These are phyloP conservation scores for Spinacia oleracea DNA, from an alignment of 179 eudicot genomes.

Conservation along the genomic window DNA sequence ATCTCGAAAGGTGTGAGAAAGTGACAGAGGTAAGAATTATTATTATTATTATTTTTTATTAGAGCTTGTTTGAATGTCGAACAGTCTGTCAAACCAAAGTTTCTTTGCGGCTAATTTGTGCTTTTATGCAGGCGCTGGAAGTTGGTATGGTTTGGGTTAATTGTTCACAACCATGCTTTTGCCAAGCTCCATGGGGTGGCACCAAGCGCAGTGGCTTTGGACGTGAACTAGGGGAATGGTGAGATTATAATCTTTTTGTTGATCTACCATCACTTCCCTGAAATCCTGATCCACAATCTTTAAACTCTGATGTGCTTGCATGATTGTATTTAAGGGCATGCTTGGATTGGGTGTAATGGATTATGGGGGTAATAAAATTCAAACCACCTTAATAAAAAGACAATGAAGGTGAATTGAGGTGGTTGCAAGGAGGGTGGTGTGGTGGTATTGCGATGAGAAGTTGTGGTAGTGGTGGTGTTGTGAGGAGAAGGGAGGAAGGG, in stretches of 20 bases:
- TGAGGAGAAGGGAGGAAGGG: too few species aligned
- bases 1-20: conserved; percentile 88
- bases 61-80: neutral
- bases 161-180: conserved; percentile 99
- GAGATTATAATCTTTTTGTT: conserved; percentile 16
- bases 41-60: neutral
- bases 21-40: conserved; percentile 66
- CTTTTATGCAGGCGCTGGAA: conserved; percentile 52
- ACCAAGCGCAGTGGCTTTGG: conserved; percentile 97
- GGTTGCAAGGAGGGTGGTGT: too few species aligned
- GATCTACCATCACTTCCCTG: neutral
- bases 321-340: too few species aligned
- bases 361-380: too few species aligned
- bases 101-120: neutral
- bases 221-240: conserved; percentile 99
- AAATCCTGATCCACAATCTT: neutral
- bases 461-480: too few species aligned
- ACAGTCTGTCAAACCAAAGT: neutral
- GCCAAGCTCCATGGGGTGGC: conserved; percentile 99
- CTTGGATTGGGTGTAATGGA: too few species aligned
- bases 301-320: neutral
- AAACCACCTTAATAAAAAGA: too few species aligned
- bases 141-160: conserved; percentile 94
- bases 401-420: too few species aligned
- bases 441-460: too few species aligned